Percentiles rank a stretch among this genome's conserved stretches.
Evolutionary conservation across 805 yeast species (phyloP).

Genomic region (Kregervanrija pseudodelftensis): DNA sequence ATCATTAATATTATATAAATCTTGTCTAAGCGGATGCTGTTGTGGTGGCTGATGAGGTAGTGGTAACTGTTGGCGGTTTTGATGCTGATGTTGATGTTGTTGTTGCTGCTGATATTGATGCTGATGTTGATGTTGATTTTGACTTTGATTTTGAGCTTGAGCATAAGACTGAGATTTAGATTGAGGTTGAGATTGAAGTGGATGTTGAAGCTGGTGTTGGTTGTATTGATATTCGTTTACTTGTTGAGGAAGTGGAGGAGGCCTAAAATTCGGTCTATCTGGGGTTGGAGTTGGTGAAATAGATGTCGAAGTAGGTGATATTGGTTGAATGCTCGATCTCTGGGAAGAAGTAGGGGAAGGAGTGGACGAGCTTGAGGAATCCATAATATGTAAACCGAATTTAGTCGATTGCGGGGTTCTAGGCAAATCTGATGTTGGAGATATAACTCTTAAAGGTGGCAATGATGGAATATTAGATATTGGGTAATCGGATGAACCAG

Average conservation of each 20-base stretch:
- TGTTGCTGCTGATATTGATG: too few relatives aligned
- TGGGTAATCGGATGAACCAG: neutral
- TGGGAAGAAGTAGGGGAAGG: neutral
- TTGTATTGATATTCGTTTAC: slow-evolving; percentile 3
- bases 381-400: slow-evolving; percentile 8
- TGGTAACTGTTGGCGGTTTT: slow-evolving; percentile 6
- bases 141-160: slow-evolving; percentile 2
- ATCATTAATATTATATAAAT: neutral
- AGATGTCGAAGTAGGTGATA: neutral
- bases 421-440: slow-evolving; percentile 4
- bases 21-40: neutral
- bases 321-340: neutral
- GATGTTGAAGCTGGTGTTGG: slow-evolving; percentile 7
- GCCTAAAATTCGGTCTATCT: neutral
- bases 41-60: neutral
- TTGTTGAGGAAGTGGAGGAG: neutral
- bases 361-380: neutral
- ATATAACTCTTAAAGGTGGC: neutral
- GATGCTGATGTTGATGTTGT: slow-evolving; percentile 3
- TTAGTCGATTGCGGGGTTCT: slow-evolving; percentile 6
- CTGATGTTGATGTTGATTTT: too few relatives aligned
- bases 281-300: neutral
- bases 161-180: neutral
- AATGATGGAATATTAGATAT: slow-evolving; percentile 1
- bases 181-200: slow-evolving; percentile 1